Evolutionary conservation across 2,329 filamentous ascomycete genomes (phyloP), one percentile per base, ranked within the genome.

Genomic region (Diaporthe sp.): DNA sequence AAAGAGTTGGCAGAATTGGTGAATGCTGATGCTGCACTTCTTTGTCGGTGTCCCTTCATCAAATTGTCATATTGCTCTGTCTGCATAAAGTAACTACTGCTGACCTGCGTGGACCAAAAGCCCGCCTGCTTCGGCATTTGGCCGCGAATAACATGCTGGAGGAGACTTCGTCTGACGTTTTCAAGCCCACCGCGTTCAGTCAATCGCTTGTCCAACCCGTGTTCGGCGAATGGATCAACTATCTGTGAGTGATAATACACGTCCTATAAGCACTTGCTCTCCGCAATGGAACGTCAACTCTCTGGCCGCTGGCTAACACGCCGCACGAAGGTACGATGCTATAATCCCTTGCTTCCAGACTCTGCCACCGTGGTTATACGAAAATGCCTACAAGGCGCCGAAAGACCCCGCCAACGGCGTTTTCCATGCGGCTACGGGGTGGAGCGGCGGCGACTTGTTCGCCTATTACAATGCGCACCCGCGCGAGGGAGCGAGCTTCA

Each of bases 361-460:
- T 34, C 34, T 34, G 34, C 34, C 34, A 34, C 8, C 34, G 34
- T 34, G 34, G 34, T 34, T 34, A 34, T 34, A 7, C 34, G 2
- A 34, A 34, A 34, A 34, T 1, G 8, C 34, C 34, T 34, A 34
- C 34, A 34, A 34, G 34, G 34, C 34, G 34, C 78, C 79, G 1
- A 65, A 68, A 9, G 78, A 81, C 60, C 77, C 78, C 5, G 70
- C 58, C 12, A 73, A 79, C 39, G 80, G 80, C 10, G 72, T 79
- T 3, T 79, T 80, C 53, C 79, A 81, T 44, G 77, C 77, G 67
- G 70, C 78, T 39, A 79, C 77, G 53, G 71, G 71, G 9, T 78
- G 25, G 28, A 67, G 75, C 31, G 76, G 75, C 12, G 72, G 20
- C 7, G 17, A 76, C 22, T 42, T 76, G 58, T 77, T 79, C 53